Conservation (phyloP, 805 yeast species). For the Candida ortonii region DNA sequence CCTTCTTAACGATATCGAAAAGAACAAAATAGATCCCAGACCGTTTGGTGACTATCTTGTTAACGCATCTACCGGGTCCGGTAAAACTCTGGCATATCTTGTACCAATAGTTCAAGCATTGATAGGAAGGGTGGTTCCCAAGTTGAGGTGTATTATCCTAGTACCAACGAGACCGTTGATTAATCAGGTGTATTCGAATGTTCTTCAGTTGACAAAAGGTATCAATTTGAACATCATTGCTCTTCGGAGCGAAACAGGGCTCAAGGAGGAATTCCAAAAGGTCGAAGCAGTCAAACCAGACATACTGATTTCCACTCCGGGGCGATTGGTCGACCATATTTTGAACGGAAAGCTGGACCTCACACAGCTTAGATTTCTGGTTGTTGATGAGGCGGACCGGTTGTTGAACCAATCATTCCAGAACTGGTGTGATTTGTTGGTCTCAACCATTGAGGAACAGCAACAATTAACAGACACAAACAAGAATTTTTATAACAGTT, state of each 20-base stretch:
- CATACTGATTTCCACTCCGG: slow-evolving; percentile 70
- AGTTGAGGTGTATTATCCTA: slow-evolving; percentile 69
- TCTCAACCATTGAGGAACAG: slow-evolving; percentile 36
- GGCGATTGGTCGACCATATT: slow-evolving; percentile 78
- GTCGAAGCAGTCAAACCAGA: slow-evolving; percentile 52
- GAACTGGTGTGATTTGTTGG: slow-evolving; percentile 75
- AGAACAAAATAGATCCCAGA: slow-evolving; percentile 44
- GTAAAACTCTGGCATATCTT: slow-evolving; percentile 87
- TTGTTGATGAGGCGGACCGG: slow-evolving; percentile 81
- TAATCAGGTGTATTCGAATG: slow-evolving; percentile 70
- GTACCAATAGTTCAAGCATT: slow-evolving; percentile 78
- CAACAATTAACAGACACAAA: slow-evolving; percentile 28
- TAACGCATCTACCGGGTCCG: slow-evolving; percentile 94
- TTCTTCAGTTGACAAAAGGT: slow-evolving; percentile 61
- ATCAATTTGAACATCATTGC: slow-evolving; percentile 62
- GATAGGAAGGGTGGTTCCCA: slow-evolving; percentile 61
- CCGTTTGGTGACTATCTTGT: slow-evolving; percentile 76
- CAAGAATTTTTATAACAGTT: slow-evolving; percentile 30
- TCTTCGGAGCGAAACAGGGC: slow-evolving; percentile 51
- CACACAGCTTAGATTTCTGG: slow-evolving; percentile 54
- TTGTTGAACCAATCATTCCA: slow-evolving; percentile 86
- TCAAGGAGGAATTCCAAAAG: slow-evolving; percentile 60
- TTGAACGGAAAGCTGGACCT: slow-evolving; percentile 42
- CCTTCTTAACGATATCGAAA: slow-evolving; percentile 41
- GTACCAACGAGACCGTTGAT: slow-evolving; percentile 91